Conservation (phyloP, 2,329 filamentous ascomycete genomes). For the Aspergillus sp. region DNA sequence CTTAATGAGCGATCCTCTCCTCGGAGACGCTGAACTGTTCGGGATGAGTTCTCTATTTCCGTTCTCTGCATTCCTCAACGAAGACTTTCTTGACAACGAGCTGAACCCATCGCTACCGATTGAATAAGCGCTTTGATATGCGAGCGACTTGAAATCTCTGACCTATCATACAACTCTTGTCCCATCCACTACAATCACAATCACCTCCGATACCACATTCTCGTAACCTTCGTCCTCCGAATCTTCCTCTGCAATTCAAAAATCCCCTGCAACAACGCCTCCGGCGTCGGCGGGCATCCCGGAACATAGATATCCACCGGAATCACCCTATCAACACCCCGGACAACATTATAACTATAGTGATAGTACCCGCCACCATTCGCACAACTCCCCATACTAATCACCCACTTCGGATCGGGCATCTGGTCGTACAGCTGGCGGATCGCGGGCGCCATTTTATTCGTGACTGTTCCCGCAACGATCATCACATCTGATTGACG, state of each 20-base stretch:
- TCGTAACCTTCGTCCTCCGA: conserved; percentile 54
- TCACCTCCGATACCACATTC: conserved; percentile 55
- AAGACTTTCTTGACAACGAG: conserved; percentile 1
- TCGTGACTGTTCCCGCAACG: conserved; percentile 87
- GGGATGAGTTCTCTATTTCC: neutral
- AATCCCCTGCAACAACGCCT: conserved; percentile 63
- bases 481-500: conserved; percentile 93
- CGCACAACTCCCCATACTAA: conserved; percentile 83
- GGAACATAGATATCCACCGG: conserved; percentile 83
- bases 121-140: neutral
- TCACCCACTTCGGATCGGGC: conserved; percentile 89
- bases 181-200: neutral
- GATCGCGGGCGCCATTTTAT: conserved; percentile 93
- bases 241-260: conserved; percentile 80
- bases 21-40: neutral
- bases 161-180: neutral
- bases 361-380: conserved; percentile 89
- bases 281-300: conserved; percentile 65
- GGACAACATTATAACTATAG: conserved; percentile 79
- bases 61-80: conserved; percentile 3
- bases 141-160: neutral
- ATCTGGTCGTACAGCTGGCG: conserved; percentile 94
- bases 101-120: neutral
- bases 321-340: conserved; percentile 77
- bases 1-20: neutral